A percentile compares a stretch with the other conserved stretches of the same genome.
Conservation (phyloP, 805 yeast species). For the Torulaspora gathmanii region DNA sequence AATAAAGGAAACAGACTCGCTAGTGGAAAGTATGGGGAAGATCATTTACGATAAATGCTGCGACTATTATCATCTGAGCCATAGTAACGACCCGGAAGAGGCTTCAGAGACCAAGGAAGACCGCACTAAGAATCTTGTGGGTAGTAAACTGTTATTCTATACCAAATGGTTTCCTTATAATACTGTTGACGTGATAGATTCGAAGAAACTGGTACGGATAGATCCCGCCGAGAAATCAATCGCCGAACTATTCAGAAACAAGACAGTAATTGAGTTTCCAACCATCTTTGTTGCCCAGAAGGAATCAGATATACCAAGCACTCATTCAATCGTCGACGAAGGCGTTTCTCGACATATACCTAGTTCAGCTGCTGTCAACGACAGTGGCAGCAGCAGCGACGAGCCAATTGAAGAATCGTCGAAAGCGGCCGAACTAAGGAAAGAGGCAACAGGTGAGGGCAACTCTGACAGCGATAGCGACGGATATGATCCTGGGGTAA, state of each 20-base stretch:
- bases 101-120: conserved; percentile 14
- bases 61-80: conserved; percentile 15
- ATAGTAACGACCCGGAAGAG: conserved; percentile 4
- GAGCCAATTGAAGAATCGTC: conserved; percentile 22
- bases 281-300: conserved; percentile 48
- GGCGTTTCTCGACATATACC: conserved; percentile 15
- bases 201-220: conserved; percentile 40
- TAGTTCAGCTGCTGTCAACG: conserved; percentile 9
- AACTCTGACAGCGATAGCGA: conserved; percentile 17
- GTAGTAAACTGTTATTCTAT: conserved; percentile 23
- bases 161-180: conserved; percentile 34
- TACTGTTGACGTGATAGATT: conserved; percentile 29
- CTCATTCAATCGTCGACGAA: conserved; percentile 28
- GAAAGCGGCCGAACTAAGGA: conserved; percentile 1
- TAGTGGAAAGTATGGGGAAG: conserved; percentile 34
- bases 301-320: conserved; percentile 25
- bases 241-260: conserved; percentile 48
- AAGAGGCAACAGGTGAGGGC: neutral
- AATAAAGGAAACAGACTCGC: conserved; percentile 33
- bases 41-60: conserved; percentile 29
- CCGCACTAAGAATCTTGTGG: conserved; percentile 15
- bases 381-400: conserved; percentile 8
- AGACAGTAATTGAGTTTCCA: conserved; percentile 72
- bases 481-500: conserved; percentile 28
- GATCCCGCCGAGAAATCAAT: conserved; percentile 36